Percentiles rank a stretch among this genome's conserved stretches.
Conservation (phyloP, 2,329 filamentous ascomycete genomes). For the Lachnellula suecica region DNA sequence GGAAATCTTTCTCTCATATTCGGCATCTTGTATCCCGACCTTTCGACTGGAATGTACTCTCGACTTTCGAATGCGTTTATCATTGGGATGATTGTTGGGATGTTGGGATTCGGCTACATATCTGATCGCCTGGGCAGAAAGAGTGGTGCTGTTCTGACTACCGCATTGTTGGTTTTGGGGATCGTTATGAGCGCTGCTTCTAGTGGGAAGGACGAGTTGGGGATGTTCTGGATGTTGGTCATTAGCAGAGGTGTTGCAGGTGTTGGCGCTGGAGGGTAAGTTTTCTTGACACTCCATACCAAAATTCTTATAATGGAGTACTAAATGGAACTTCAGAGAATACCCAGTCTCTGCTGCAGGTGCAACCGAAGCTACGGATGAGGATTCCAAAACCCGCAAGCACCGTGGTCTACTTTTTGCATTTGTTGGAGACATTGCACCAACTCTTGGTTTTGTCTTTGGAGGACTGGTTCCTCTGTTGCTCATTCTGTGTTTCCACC, state of each 20-base stretch:
- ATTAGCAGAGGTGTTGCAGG: slow-evolving; percentile 43
- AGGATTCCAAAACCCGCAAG: slow-evolving; percentile 43
- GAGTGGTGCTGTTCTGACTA: slow-evolving; percentile 47
- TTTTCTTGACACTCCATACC: not conserved
- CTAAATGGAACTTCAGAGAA: slow-evolving; percentile 35
- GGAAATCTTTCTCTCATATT: slow-evolving; percentile 44
- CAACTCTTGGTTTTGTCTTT: slow-evolving; percentile 50
- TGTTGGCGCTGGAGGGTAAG: slow-evolving; percentile 38
- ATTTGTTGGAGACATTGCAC: slow-evolving; percentile 50
- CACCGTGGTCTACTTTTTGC: slow-evolving; percentile 54
- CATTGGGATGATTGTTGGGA: slow-evolving; percentile 56
- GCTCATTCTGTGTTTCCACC: slow-evolving; percentile 47
- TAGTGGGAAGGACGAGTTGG: slow-evolving; percentile 32
- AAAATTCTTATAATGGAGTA: too few relatives aligned
- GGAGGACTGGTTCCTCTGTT: slow-evolving; percentile 49
- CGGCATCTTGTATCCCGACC: slow-evolving; percentile 41
- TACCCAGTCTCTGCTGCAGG: slow-evolving; percentile 51
- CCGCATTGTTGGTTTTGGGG: slow-evolving; percentile 41
- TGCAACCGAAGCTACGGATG: slow-evolving; percentile 53
- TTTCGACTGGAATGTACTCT: slow-evolving; percentile 45
- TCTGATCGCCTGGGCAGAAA: slow-evolving; percentile 49
- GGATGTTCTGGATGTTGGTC: slow-evolving; percentile 41
- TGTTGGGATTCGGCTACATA: slow-evolving; percentile 50
- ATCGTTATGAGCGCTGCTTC: slow-evolving; percentile 37
- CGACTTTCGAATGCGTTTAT: slow-evolving; percentile 55